These are phyloP conservation scores for Moesziomyces sp. DNA, from an alignment of 1,284 basidiomycete species.

Conservation along the genomic window DNA sequence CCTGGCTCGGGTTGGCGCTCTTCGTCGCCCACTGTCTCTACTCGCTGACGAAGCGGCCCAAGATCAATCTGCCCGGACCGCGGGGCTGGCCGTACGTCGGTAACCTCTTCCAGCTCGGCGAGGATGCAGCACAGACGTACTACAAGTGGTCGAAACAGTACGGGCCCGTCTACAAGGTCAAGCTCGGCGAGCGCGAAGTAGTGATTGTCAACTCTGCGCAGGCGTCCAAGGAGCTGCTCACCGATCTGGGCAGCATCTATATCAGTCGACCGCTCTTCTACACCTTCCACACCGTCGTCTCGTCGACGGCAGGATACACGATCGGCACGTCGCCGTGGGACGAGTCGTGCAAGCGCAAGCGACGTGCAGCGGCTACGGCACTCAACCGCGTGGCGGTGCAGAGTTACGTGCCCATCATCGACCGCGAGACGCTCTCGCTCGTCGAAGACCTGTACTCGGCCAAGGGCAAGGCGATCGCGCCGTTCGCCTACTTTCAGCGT, in stretches of 20 bases:
- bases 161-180: constrained; percentile 43
- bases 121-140: constrained; percentile 44
- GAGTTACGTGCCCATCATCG: constrained; percentile 47
- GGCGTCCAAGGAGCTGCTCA: constrained; percentile 44
- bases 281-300: constrained; percentile 49
- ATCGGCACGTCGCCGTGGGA: constrained; percentile 51
- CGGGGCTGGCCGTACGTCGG: constrained; percentile 40
- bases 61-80: constrained; percentile 35
- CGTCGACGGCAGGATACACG: constrained; percentile 42
- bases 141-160: constrained; percentile 35
- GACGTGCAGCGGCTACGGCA: constrained; percentile 41
- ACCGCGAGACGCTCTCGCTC: constrained; percentile 40
- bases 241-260: constrained; percentile 43
- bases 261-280: constrained; percentile 46
- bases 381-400: constrained; percentile 44
- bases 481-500: constrained; percentile 42
- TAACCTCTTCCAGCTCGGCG: constrained; percentile 42
- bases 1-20: constrained; percentile 14
- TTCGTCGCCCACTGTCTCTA: constrained; percentile 19
- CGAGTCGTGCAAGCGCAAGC: constrained; percentile 48
- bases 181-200: constrained; percentile 41
- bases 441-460: constrained; percentile 38
- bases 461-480: constrained; percentile 18
- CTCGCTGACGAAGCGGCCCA: constrained; percentile 14
- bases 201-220: constrained; percentile 43